Evolutionary conservation across 768 basidiomycete genomes (phyloP).

Genomic region (Boletus reticulatus): DNA sequence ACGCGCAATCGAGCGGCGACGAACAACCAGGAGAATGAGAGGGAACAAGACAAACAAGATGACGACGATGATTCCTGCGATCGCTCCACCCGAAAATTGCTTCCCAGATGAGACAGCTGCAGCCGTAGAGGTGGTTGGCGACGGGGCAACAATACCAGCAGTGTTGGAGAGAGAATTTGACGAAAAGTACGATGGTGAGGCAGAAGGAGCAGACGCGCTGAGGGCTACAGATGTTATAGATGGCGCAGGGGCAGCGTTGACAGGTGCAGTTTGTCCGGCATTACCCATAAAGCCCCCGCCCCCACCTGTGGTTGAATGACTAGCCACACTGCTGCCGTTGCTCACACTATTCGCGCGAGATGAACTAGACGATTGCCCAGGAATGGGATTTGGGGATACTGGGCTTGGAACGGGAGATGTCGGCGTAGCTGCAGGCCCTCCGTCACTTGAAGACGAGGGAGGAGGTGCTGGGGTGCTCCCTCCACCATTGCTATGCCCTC

Average conservation of each 20-base stretch:
- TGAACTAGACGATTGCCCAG: neutral
- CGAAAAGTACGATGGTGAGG: neutral
- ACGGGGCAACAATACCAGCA: slow-evolving; percentile 13
- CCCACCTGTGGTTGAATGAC: neutral
- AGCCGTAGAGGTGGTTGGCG: slow-evolving; percentile 6
- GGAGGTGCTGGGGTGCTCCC: neutral
- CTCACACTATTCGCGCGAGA: neutral
- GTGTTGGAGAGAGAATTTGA: slow-evolving; percentile 6
- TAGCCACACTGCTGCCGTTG: neutral
- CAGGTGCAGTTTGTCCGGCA: neutral
- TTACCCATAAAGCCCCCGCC: neutral
- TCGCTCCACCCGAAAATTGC: slow-evolving; percentile 42
- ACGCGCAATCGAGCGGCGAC: slow-evolving; percentile 43
- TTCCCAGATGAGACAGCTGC: slow-evolving; percentile 17
- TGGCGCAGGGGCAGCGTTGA: neutral
- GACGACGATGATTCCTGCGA: slow-evolving; percentile 44
- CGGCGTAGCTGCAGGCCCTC: neutral
- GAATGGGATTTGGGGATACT: neutral
- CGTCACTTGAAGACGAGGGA: neutral
- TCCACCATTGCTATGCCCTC: neutral
- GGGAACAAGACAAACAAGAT: slow-evolving; percentile 31
- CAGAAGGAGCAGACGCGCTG: neutral
- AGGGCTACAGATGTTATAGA: neutral
- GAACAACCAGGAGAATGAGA: slow-evolving; percentile 41
- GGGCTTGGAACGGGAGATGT: neutral